Conservation (phyloP, 2,329 filamentous ascomycete species). For the Fonsecaea erecta region DNA sequence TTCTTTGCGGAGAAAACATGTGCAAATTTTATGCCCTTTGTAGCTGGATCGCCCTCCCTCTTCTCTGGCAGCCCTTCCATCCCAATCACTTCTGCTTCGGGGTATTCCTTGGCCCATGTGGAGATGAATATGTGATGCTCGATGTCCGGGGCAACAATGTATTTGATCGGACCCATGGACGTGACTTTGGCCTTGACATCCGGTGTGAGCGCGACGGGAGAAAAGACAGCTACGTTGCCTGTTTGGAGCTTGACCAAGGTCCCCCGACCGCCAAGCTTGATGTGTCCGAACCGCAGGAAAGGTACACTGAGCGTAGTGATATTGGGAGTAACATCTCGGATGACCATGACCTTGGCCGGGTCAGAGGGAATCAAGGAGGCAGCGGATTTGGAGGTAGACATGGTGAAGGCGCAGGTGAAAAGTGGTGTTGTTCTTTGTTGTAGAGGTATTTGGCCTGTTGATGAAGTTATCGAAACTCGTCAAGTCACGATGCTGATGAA, state of each 20-base stretch:
- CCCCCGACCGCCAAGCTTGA: constrained; percentile 84
- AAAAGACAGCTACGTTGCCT: constrained; percentile 85
- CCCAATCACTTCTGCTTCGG: constrained; percentile 77
- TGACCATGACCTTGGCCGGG: constrained; percentile 84
- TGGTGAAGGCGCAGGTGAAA: constrained; percentile 19
- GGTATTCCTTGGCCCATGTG: constrained; percentile 80
- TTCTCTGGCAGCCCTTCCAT: constrained; percentile 84
- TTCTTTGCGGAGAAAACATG: constrained; percentile 66
- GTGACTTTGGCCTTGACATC: constrained; percentile 67
- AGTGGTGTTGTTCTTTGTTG: not conserved
- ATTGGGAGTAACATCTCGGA: constrained; percentile 73
- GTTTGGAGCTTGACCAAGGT: constrained; percentile 81
- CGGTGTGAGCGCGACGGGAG: constrained; percentile 81
- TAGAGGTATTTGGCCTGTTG: constrained; percentile 3
- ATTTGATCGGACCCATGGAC: constrained; percentile 71
- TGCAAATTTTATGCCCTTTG: constrained; percentile 66
- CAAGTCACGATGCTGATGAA: not conserved
- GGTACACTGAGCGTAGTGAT: constrained; percentile 76
- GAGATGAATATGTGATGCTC: constrained; percentile 96
- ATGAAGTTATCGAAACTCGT: constrained; percentile 3
- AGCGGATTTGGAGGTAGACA: constrained; percentile 57
- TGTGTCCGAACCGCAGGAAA: constrained; percentile 76
- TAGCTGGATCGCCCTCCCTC: constrained; percentile 63
- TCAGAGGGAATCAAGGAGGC: constrained; percentile 68
- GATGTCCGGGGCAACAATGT: constrained; percentile 84